Percentiles rank a stretch among this genome's conserved stretches.
phyloP scores from a whole-genome alignment of 225 moss, liverwort and hornwort genomes.

The Ulota crispa region DNA sequence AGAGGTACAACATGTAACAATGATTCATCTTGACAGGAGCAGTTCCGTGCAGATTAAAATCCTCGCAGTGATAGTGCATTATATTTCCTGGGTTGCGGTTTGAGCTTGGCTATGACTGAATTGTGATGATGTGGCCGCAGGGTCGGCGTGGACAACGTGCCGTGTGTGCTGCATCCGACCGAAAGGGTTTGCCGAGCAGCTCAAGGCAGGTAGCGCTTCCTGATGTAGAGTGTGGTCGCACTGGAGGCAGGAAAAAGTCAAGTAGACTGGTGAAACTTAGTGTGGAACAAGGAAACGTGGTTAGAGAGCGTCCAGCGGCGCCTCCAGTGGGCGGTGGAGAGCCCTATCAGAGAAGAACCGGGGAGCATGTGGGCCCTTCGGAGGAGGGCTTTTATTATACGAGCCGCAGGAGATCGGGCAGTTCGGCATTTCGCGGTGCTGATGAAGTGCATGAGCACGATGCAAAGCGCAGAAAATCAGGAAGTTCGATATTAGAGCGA shows the following conservation, averaged over 20 bases:
- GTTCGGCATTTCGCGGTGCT: constrained; percentile 15
- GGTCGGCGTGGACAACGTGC: constrained; percentile 24
- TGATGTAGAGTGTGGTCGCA: constrained; percentile 16
- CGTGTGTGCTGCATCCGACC: constrained; percentile 15
- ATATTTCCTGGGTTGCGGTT: constrained; percentile 2
- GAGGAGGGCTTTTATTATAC: constrained; percentile 16
- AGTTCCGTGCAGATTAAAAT: not conserved
- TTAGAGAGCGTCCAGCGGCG: constrained; percentile 21
- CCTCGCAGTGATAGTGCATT: constrained; percentile 12
- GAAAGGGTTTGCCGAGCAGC: constrained; percentile 18
- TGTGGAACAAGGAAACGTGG: constrained; percentile 22
- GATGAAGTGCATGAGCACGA: constrained; percentile 29
- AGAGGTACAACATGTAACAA: constrained; percentile 20
- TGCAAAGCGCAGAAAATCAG: constrained; percentile 35
- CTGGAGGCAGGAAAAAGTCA: constrained; percentile 34
- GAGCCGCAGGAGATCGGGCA: constrained; percentile 38
- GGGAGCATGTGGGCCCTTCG: constrained; percentile 23
- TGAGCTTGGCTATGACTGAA: constrained; percentile 15
- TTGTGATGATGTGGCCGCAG: constrained; percentile 28
- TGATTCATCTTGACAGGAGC: not conserved
- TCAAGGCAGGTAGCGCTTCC: constrained; percentile 28
- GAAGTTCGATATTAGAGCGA: constrained; percentile 9
- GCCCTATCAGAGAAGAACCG: constrained; percentile 26
- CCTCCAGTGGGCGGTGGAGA: constrained; percentile 18
- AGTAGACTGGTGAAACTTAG: constrained; percentile 36